Evolutionary conservation across 75 land plant species (phyloP).

Genomic region (Selaginella tamariscina): DNA sequence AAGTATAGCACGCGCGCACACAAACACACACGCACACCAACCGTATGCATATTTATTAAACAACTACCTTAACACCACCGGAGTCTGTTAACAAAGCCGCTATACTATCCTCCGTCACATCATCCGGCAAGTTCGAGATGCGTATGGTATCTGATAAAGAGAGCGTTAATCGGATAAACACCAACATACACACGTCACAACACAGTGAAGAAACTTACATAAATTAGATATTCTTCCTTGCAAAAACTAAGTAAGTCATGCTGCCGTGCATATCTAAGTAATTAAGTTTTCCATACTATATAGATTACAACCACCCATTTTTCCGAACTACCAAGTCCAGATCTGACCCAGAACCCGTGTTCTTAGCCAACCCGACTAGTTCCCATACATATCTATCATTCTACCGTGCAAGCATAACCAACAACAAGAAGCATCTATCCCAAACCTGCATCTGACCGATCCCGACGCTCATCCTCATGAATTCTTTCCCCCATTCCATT

Average conservation of each 20-base stretch:
- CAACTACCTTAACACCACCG: slow-evolving; percentile 18
- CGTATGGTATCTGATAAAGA: slow-evolving; percentile 18
- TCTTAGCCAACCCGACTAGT: too few species aligned
- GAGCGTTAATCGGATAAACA: neutral
- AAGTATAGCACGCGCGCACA: too few species aligned
- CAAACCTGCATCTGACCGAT: neutral
- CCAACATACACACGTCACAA: neutral
- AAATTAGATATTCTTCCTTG: neutral
- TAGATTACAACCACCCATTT: too few species aligned
- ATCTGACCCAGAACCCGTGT: too few species aligned
- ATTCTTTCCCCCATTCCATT: neutral
- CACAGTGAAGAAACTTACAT: neutral
- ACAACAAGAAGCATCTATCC: neutral
- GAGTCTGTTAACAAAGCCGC: slow-evolving; percentile 20
- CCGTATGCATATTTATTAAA: neutral
- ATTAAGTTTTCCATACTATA: too few species aligned
- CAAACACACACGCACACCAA: too few species aligned
- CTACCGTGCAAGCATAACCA: neutral
- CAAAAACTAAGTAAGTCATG: too few species aligned
- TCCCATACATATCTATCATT: too few species aligned
- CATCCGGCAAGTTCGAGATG: slow-evolving; percentile 24
- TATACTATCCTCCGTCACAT: slow-evolving; percentile 24
- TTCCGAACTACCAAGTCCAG: too few species aligned
- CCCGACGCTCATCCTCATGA: neutral
- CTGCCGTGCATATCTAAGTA: too few species aligned